Conservation (phyloP, 129 eudicot genomes). For the Chrysanthemum seticuspe region DNA sequence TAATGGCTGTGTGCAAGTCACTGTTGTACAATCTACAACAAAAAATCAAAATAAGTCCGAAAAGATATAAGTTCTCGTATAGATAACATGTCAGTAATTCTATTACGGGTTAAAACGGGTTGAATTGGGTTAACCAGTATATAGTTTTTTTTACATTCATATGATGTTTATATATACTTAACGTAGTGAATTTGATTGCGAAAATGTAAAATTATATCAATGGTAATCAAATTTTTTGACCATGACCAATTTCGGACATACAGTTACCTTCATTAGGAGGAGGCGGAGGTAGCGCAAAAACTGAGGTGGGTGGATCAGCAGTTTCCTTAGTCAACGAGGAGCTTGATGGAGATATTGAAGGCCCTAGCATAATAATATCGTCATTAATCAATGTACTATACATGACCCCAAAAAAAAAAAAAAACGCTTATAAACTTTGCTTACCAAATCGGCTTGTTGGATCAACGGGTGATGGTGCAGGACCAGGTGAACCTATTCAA, state of each 20-base stretch:
- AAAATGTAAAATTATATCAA: too few species aligned
- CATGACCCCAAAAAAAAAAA: slow-evolving; percentile 6
- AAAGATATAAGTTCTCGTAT: neutral
- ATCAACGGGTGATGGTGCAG: slow-evolving; percentile 50
- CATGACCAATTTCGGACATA: too few species aligned
- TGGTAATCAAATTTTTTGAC: too few species aligned
- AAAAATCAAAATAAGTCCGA: slow-evolving; percentile 4
- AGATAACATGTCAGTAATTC: neutral
- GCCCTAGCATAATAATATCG: slow-evolving; percentile 38
- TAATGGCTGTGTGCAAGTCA: slow-evolving; percentile 77
- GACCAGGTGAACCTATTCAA: slow-evolving; percentile 42
- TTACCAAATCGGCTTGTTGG: slow-evolving; percentile 45
- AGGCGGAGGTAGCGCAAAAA: slow-evolving; percentile 71
- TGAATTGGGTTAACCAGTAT: neutral
- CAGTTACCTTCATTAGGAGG: slow-evolving; percentile 78
- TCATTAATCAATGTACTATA: neutral
- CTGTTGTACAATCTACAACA: slow-evolving; percentile 65
- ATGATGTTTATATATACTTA: too few species aligned
- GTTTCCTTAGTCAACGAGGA: slow-evolving; percentile 29
- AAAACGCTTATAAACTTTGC: slow-evolving; percentile 27
- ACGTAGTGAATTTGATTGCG: too few species aligned
- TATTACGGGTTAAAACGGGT: neutral
- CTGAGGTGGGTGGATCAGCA: slow-evolving; percentile 50
- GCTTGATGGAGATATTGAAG: slow-evolving; percentile 55
- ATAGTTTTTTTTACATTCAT: neutral